These are phyloP conservation scores for Suhomyces emberorum DNA, from an alignment of 805 yeast species.

Conservation along the genomic window DNA sequence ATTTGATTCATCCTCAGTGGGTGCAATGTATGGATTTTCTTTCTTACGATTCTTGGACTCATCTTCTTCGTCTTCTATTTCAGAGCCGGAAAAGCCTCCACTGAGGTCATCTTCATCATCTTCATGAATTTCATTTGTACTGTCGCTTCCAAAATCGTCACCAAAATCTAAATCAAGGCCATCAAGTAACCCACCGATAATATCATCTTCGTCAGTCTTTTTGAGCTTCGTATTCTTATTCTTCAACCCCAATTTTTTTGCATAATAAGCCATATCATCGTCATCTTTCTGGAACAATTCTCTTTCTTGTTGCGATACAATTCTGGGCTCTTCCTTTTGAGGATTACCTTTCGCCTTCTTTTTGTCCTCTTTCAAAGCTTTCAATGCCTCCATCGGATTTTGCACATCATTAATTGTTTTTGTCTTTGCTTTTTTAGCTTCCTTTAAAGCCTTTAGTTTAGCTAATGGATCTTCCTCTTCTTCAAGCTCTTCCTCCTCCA, in stretches of 20 bases:
- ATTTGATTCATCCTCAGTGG: slow-evolving; percentile 22
- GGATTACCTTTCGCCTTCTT: slow-evolving; percentile 7
- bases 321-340: slow-evolving; percentile 6
- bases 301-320: slow-evolving; percentile 41
- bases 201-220: slow-evolving; percentile 63
- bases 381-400: no score
- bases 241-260: slow-evolving; percentile 70
- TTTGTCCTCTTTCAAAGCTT: slow-evolving; percentile 8
- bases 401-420: slow-evolving; percentile 12
- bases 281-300: slow-evolving; percentile 59
- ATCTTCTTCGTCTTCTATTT: slow-evolving; percentile 7
- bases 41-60: slow-evolving; percentile 18
- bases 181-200: slow-evolving; percentile 77
- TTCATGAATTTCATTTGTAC: slow-evolving; percentile 17
- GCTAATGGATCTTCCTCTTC: slow-evolving; percentile 23
- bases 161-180: slow-evolving; percentile 58
- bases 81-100: no score
- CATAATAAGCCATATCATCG: slow-evolving; percentile 76
- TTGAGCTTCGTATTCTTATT: slow-evolving; percentile 47
- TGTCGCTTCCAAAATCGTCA: slow-evolving; percentile 16
- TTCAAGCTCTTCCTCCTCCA: slow-evolving; percentile 8
- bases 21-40: slow-evolving; percentile 79
- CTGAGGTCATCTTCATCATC: slow-evolving; percentile 17
- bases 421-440: slow-evolving; percentile 9
- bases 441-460: slow-evolving; percentile 19